These are phyloP conservation scores for Chalciporus pseudorubinellus DNA, from an alignment of 768 basidiomycete genomes.

Conservation along the genomic window DNA sequence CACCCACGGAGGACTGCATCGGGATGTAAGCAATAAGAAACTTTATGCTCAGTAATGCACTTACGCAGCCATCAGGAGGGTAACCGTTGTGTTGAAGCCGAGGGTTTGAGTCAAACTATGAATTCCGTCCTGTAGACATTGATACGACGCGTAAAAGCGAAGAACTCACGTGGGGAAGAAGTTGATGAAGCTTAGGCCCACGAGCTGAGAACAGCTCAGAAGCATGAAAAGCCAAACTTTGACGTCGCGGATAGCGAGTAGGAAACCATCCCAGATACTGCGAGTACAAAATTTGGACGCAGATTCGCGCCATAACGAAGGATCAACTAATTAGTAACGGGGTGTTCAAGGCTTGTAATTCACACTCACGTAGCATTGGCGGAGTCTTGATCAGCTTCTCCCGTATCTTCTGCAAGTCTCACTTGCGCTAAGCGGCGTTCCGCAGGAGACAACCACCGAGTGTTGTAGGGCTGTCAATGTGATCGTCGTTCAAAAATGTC, in stretches of 20 bases:
- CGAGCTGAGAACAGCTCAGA: constrained; percentile 47
- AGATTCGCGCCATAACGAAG: background rate
- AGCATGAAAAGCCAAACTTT: constrained; percentile 54
- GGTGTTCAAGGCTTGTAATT: background rate
- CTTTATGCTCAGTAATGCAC: constrained; percentile 12
- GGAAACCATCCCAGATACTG: constrained; percentile 52
- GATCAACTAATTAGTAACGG: background rate
- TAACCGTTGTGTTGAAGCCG: constrained; percentile 58
- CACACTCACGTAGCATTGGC: background rate
- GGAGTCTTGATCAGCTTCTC: constrained; percentile 59
- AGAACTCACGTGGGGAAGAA: constrained; percentile 53
- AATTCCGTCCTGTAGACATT: background rate
- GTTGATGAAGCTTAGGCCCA: constrained; percentile 58
- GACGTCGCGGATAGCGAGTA: constrained; percentile 54
- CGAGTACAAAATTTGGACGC: background rate
- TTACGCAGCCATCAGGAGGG: constrained; percentile 59
- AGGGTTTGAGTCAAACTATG: constrained; percentile 55
- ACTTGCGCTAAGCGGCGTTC: constrained; percentile 61
- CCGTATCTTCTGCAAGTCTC: constrained; percentile 66
- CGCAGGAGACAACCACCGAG: constrained; percentile 51
- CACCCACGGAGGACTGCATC: constrained; percentile 61
- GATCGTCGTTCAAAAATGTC: background rate
- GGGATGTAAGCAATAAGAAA: background rate
- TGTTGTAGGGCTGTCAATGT: constrained; percentile 52
- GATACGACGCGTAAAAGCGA: background rate